Base-by-base conservation (phyloP, 805 yeast genomes). In the Ogataea nitratoaversa region DNA sequence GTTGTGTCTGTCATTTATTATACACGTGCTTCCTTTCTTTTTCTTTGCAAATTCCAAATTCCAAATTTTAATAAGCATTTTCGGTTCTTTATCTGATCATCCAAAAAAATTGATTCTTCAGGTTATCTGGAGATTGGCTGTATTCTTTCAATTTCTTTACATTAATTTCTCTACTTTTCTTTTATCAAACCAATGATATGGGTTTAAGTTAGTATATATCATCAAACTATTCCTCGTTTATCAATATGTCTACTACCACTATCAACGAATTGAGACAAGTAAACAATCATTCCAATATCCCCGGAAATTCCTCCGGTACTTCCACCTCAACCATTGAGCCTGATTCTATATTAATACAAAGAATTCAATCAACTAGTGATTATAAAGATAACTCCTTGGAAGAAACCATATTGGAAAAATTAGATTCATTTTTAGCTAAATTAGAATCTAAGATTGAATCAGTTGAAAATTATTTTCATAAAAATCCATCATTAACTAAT, bases 371-470 rank as follows among this genome's bases (percentile, higher is more conserved):
- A 19, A 38, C 37, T 8, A 36, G 46, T 11, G 37, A 41, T 19
- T 30, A 30, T 23, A 29, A 30, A 18, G 48, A 46, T 33, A n/a
- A 37, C 8, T 43, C 58, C n/a, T 13, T 55, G 34, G 66, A 60
- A 41, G 59, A 55, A 37, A 44, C 46, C 11, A 41, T 62, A 3
- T 38, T 62, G 18, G 55, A 51, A 31, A 52, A 50, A 40, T 42
- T 62, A 35, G 67, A 62, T 40, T 38, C 37, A 4, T 56, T 62
- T 23, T 38, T 63, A 36, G 48, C 46, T 12, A 52, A 47, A 25
- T 43, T 63, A 33, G 67, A 63, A 32, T 27, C 44, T 6, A 53
- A 47, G 22, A 48, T 63, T n/a, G 59, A 53, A 12, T 34, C 42
- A 4, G 44, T 59, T 36, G 66, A 63, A 38, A 52, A 48, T 16